Evolutionary conservation across 495 filamentous ascomycete species (phyloP), one percentile per base, ranked within the genome.

Genomic region (Sordaria brevicollis): DNA sequence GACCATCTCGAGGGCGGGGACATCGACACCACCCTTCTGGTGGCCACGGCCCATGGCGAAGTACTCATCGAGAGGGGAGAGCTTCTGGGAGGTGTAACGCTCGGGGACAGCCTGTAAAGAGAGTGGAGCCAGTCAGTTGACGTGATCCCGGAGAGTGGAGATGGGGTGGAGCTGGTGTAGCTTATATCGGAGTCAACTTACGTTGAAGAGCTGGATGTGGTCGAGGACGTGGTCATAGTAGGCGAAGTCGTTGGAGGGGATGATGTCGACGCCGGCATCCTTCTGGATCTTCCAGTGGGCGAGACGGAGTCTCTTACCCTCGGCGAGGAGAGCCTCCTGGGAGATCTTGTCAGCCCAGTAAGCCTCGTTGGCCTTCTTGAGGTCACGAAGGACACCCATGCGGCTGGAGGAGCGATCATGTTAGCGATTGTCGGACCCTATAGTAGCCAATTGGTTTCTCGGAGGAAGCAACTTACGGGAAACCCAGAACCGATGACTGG

Each of bases 281-380:
- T 98, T 95, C 87, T 97, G 95, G 84, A 98, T 93, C 87, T 96
- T 93, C 95, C 95, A 99, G 89, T 99, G 95, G 77, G 89, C 93
- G 69, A 91, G 86, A 86, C 95, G 91, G 71, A 99, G 92, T 78
- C 93, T 88, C 91, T 98, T 97, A 80, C 91, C 95, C 87, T 97
- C 96, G 68, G 88, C 85, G 71, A 97, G 85, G 71, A 99, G 91
- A 68, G 93, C 92, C 72, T 91, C 88, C 74, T 91, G 91, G 68
- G 92, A 93, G 80, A 96, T 83, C 87, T 98, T 98, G 76, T 88
- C 96, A 78, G 83, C 91, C 95, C 95, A 99, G 89, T 97, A 89
- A 76, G 94, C 91, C 84, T 99, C 95, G 70, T 92, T 97, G 77
- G 95, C 95, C 89, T 99, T 99, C 91, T 99, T 99, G 79, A 99